A percentile compares a stretch with the other conserved stretches of the same genome.
Conservation (phyloP, 2,329 filamentous ascomycete genomes). For the Xylaria arbuscula region DNA sequence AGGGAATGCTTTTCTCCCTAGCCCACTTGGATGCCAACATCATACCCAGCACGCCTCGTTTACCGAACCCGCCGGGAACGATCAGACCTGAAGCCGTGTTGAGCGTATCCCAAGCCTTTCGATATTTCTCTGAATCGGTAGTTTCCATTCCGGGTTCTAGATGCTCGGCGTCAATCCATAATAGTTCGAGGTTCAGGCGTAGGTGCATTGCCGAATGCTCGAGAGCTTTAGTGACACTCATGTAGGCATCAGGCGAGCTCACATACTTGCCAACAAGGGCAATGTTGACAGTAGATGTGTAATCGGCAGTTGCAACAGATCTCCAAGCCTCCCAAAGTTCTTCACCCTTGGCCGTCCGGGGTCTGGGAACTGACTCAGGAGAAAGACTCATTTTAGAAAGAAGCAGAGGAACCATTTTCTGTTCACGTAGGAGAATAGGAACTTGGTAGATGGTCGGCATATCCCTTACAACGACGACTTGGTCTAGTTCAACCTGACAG, state of each 20-base stretch:
- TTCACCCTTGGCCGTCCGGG: constrained; percentile 70
- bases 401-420: constrained; percentile 78
- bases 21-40: constrained; percentile 88
- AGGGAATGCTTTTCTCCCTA: constrained; percentile 81
- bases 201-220: constrained; percentile 94
- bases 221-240: constrained; percentile 83
- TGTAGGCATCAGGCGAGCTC: constrained; percentile 84
- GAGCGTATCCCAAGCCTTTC: constrained; percentile 86
- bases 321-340: constrained; percentile 85
- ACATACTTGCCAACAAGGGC: constrained; percentile 96
- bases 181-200: constrained; percentile 79
- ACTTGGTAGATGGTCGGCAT: constrained; percentile 94
- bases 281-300: constrained; percentile 78
- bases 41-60: constrained; percentile 88
- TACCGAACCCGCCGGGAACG: constrained; percentile 82
- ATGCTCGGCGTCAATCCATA: constrained; percentile 86
- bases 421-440: constrained; percentile 87
- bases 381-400: constrained; percentile 63
- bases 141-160: constrained; percentile 75
- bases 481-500: constrained; percentile 86
- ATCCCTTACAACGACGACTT: constrained; percentile 90
- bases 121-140: constrained; percentile 76
- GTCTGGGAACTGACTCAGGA: constrained; percentile 69
- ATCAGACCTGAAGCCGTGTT: constrained; percentile 75
- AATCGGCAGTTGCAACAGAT: constrained; percentile 73